Percentiles rank a stretch among this genome's conserved stretches.
Evolutionary conservation across 2,329 filamentous ascomycete species (phyloP).

Genomic region (Calonectria leucothoes): DNA sequence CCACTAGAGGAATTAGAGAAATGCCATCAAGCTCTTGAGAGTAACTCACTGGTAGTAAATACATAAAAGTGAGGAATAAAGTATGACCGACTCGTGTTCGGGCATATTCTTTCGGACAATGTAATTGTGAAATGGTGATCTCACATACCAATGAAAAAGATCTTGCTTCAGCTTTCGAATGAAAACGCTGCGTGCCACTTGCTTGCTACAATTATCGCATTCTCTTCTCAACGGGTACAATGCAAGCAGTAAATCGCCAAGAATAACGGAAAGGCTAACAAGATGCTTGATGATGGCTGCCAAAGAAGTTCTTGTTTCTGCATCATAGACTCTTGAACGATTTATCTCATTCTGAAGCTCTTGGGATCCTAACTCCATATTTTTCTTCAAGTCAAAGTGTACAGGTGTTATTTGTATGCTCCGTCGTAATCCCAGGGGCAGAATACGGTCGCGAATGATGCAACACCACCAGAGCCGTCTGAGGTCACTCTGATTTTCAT

Average conservation of each 20-base stretch:
- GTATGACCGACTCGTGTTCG: background rate
- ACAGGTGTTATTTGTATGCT: conserved; percentile 1
- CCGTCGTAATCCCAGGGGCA: background rate
- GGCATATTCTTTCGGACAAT: background rate
- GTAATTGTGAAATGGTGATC: background rate
- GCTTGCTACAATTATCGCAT: background rate
- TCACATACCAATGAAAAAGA: background rate
- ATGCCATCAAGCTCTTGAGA: background rate
- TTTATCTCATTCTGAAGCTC: conserved; percentile 1
- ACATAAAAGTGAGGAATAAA: background rate
- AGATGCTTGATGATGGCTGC: background rate
- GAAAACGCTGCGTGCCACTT: background rate
- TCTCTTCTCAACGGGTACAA: background rate
- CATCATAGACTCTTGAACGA: background rate
- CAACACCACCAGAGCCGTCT: conserved; percentile 10
- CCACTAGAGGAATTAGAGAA: background rate
- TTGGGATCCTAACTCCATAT: background rate
- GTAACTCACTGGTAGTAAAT: conserved; percentile 7
- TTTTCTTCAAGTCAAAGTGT: conserved; percentile 5
- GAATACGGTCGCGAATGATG: conserved; percentile 5
- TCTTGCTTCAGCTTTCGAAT: background rate
- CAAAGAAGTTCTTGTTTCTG: background rate
- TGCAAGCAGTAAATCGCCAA: background rate
- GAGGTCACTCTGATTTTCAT: background rate
- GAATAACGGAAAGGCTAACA: background rate